Evolutionary conservation across 2,329 filamentous ascomycete genomes (phyloP).

Genomic region (Epichloe elymi): DNA sequence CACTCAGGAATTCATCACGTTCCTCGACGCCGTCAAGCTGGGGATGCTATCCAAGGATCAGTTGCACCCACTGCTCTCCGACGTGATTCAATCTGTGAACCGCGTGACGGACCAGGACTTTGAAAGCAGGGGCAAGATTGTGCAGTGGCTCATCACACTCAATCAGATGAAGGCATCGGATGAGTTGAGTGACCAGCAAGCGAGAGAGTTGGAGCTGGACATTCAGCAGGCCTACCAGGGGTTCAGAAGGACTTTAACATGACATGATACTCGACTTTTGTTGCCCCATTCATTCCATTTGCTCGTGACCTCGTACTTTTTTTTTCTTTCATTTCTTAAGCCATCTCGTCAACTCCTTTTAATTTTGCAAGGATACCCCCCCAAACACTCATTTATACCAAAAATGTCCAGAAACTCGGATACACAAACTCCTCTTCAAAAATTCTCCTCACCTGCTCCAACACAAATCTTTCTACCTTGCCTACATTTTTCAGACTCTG

Average conservation of each 20-base stretch:
- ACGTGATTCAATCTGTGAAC: slow-evolving; percentile 94
- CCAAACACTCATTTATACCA: slow-evolving; percentile 44
- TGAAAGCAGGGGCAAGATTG: slow-evolving; percentile 89
- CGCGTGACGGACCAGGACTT: slow-evolving; percentile 94
- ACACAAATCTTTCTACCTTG: slow-evolving; percentile 93
- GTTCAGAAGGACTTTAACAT: slow-evolving; percentile 69
- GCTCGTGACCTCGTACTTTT: background rate
- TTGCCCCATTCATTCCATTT: background rate
- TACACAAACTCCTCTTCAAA: slow-evolving; percentile 99
- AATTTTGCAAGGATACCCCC: background rate
- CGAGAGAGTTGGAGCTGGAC: slow-evolving; percentile 78
- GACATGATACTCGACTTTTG: slow-evolving; percentile 8
- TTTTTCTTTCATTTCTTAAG: background rate
- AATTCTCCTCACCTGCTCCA: slow-evolving; percentile 91
- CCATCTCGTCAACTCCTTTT: too few relatives aligned
- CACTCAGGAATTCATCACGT: slow-evolving; percentile 97
- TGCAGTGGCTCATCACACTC: slow-evolving; percentile 92
- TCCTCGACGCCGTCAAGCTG: slow-evolving; percentile 86
- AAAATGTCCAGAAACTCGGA: slow-evolving; percentile 95
- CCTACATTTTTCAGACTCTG: slow-evolving; percentile 97
- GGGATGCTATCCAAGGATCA: slow-evolving; percentile 91
- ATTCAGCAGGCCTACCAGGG: slow-evolving; percentile 91
- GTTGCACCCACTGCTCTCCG: slow-evolving; percentile 84
- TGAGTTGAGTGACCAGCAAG: slow-evolving; percentile 76
- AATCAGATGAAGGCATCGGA: slow-evolving; percentile 98